Base-by-base conservation (phyloP, 192 early-diverging fungal genomes). In the Podila epicladia region DNA sequence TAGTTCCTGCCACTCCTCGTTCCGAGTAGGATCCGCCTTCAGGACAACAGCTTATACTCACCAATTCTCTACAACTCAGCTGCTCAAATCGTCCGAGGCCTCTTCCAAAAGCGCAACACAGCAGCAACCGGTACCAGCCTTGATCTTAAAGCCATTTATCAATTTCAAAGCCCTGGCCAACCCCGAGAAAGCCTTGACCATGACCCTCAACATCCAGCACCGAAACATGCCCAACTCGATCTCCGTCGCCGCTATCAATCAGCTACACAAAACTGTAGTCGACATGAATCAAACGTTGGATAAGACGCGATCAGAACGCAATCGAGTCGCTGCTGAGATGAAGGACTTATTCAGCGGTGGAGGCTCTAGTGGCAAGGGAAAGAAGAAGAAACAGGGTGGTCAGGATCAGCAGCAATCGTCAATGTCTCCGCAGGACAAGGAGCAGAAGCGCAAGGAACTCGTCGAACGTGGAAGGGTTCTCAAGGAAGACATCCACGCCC, bases 151-250 rank as follows among this genome's bases (percentile, higher is more conserved):
- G 33, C 83, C 83, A 22, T 51, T 67, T 49, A 70, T 91, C 57
- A 91, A 95, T 76, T 95, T 93, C 86, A 86, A 85, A 28, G 74
- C 77, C 53, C 84, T 93, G 33, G 28, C 66, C 4, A 60, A 69
- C 31, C 83, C 88, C 24, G 87, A 90, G 65, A 82, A 87, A 38
- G 84, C 84, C 11, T 77, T 72, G 9, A 37, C 48, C 4, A 74
- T 91, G 33, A 62, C 77, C 5, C 64, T 79, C 48, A 90, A 90
- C 61, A 87, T 87, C 48, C 58, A 63, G 0, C 57, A 82, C 37
- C 90, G 92, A 37, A 92, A 93, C 58, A 71, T 94, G 1, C 65
- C 38, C 9, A 82, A 82, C 50, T 69, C 85, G 0, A 86, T 88
- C 63, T 84, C 89, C 1, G 76, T 80, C 15, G 64, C 41, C 3